These are phyloP conservation scores for Mycosarcoma maydis DNA, from an alignment of 1,284 basidiomycete species.

Conservation along the genomic window DNA sequence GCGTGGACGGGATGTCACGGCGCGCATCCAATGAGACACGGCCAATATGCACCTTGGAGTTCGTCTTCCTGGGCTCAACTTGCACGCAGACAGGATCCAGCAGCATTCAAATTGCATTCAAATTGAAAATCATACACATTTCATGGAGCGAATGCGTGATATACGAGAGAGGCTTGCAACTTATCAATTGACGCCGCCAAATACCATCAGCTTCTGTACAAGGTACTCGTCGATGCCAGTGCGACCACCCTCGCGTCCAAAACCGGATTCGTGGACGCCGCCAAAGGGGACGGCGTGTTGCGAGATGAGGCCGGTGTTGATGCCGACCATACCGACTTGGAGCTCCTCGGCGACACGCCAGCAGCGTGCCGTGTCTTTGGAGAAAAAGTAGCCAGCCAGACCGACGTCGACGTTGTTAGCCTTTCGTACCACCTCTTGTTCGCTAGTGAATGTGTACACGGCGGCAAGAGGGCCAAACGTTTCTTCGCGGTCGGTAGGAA, in stretches of 20 bases:
- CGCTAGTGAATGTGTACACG: slow-evolving; percentile 82
- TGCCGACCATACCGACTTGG: slow-evolving; percentile 94
- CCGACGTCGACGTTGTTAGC: slow-evolving; percentile 88
- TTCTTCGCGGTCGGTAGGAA: slow-evolving; percentile 68
- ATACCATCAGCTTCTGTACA: slow-evolving; percentile 63
- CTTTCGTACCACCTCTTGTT: slow-evolving; percentile 86
- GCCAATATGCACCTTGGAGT: no score
- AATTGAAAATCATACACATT: no score
- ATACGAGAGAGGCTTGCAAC: no score
- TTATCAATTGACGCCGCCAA: slow-evolving; percentile 51
- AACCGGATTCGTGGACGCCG: slow-evolving; percentile 86
- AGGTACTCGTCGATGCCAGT: slow-evolving; percentile 82
- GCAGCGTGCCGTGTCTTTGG: slow-evolving; percentile 82
- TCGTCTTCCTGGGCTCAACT: no score
- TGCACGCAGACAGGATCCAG: no score
- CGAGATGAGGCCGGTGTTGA: slow-evolving; percentile 67
- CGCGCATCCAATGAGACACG: no score
- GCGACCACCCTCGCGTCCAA: slow-evolving; percentile 70
- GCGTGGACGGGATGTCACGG: no score
- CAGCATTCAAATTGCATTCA: no score
- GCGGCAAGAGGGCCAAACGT: slow-evolving; percentile 68
- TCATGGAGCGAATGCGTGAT: no score
- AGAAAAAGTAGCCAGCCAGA: slow-evolving; percentile 73
- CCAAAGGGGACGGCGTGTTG: slow-evolving; percentile 75
- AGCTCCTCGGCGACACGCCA: slow-evolving; percentile 98